Base-by-base conservation (phyloP, 495 filamentous ascomycete genomes). In the Pyrenopolyporus hunteri region DNA sequence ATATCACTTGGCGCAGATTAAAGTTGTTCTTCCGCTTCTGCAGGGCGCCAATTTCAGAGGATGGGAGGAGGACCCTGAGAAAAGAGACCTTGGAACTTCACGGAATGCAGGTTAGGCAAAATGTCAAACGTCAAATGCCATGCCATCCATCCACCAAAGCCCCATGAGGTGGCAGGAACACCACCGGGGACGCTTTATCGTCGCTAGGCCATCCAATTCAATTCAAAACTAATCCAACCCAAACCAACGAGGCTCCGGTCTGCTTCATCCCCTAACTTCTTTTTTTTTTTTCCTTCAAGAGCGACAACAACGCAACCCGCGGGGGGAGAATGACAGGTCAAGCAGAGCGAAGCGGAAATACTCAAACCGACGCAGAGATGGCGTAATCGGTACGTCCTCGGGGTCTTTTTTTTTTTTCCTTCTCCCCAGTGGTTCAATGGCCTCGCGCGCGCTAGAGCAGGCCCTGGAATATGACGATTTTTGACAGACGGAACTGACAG, bases 301-400 rank as follows among this genome's bases (percentile, higher is more conserved):
- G 9, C 5, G 10, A 51, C 26, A 19, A 23, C 28, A 16, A 14
- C 6, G 37, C 13, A 3, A 13, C 19, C 29, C 6, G n/a, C 10
- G n/a, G 33, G n/a, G n/a, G 39, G 13, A 46, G 43, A 47, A 35
- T 22, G 52, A 47, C 52, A 23, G 50, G 40, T 33, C 29, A 49
- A 25, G 3, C 31, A 33, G n/a, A 16, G 32, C 16, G 17, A 45
- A 50, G 17, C 44, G 55, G 50, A 49, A 50, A 51, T 49, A 42
- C 42, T 57, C 39, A 39, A 60, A 23, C 39, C 17, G 37, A 65
- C 20, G 33, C n/a, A 31, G 22, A 23, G 51, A 66, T 66, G 63
- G 63, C 63, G 63, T 66, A 66, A 66, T 66, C 63, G 51, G 57
- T 53, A 61, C 35, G 52, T 48, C 14, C 57, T 66, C 57, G 63